Evolutionary conservation across 805 yeast genomes (phyloP).

Genomic region (Tetrapisispora taiwanensis): DNA sequence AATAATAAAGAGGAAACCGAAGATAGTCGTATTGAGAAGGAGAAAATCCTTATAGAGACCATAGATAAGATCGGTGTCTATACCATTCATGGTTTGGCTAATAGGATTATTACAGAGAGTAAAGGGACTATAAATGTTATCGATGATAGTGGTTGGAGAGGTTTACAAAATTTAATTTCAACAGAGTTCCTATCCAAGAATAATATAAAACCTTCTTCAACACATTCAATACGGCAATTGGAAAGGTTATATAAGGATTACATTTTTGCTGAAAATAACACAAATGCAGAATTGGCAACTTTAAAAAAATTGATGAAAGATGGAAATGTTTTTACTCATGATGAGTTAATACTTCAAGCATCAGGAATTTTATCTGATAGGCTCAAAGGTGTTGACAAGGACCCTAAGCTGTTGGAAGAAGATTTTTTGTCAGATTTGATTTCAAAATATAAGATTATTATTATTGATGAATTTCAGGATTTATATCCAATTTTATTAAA

Average conservation of each 20-base stretch:
- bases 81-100: constrained; percentile 60
- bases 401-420: background rate
- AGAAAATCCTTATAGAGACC: constrained; percentile 2
- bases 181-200: constrained; percentile 11
- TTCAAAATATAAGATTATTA: constrained; percentile 31
- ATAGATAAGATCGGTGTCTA: constrained; percentile 32
- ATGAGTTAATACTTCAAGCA: constrained; percentile 23
- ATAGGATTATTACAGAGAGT: constrained; percentile 35
- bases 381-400: background rate
- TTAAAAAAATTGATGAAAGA: constrained; percentile 23
- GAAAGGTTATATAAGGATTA: constrained; percentile 16
- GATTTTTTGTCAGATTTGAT: constrained; percentile 8
- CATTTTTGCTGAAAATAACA: constrained; percentile 3
- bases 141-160: constrained; percentile 48
- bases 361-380: constrained; percentile 7
- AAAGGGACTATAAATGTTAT: constrained; percentile 33
- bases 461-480: constrained; percentile 73
- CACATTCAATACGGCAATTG: constrained; percentile 9
- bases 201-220: background rate
- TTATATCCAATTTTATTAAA: constrained; percentile 42
- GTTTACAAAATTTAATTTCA: constrained; percentile 31
- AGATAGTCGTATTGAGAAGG: background rate
- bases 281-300: background rate
- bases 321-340: constrained; percentile 28
- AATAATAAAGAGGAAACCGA: background rate